A percentile compares a stretch with the other conserved stretches of the same genome.
Evolutionary conservation across 2,329 filamentous ascomycete species (phyloP).

Genomic region (Cytospora piceicola): DNA sequence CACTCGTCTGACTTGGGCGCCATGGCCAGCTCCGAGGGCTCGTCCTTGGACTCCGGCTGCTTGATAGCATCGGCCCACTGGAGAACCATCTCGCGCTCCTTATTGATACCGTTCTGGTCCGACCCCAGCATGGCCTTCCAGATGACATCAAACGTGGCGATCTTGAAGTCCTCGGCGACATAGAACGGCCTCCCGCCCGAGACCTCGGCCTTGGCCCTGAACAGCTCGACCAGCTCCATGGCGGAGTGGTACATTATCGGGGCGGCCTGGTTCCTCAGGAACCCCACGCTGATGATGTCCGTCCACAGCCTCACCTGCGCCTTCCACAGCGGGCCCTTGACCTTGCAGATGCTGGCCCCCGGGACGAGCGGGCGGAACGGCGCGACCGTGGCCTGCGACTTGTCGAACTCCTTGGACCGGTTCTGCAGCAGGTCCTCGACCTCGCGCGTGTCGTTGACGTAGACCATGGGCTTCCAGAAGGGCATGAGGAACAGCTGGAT

Average conservation of each 20-base stretch:
- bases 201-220: conserved; percentile 30
- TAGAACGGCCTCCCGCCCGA: conserved; percentile 31
- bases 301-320: conserved; percentile 27
- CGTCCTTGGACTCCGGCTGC: conserved; percentile 6
- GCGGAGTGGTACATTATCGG: conserved; percentile 23
- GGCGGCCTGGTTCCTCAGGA: conserved; percentile 23
- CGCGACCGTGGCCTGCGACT: conserved; percentile 13
- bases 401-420: conserved; percentile 32
- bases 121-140: conserved; percentile 25
- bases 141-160: conserved; percentile 28
- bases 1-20: conserved; percentile 21
- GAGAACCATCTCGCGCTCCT: conserved; percentile 36
- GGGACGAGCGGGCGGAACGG: conserved; percentile 26
- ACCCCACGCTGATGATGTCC: conserved; percentile 24
- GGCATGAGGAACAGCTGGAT: conserved; percentile 21
- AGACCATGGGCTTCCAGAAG: conserved; percentile 32
- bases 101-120: conserved; percentile 22
- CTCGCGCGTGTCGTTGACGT: conserved; percentile 33
- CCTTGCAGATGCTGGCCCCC: conserved; percentile 25
- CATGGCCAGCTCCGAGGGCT: conserved; percentile 16
- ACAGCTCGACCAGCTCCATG: conserved; percentile 33
- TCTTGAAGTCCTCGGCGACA: conserved; percentile 25
- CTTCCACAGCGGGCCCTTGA: conserved; percentile 21
- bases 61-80: conserved; percentile 38
- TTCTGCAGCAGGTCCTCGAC: conserved; percentile 34